Percentiles rank a stretch among this genome's conserved stretches.
These are phyloP conservation scores for Neospora caninum DNA, from an alignment of 169 alveolate species.

Conservation along the genomic window DNA sequence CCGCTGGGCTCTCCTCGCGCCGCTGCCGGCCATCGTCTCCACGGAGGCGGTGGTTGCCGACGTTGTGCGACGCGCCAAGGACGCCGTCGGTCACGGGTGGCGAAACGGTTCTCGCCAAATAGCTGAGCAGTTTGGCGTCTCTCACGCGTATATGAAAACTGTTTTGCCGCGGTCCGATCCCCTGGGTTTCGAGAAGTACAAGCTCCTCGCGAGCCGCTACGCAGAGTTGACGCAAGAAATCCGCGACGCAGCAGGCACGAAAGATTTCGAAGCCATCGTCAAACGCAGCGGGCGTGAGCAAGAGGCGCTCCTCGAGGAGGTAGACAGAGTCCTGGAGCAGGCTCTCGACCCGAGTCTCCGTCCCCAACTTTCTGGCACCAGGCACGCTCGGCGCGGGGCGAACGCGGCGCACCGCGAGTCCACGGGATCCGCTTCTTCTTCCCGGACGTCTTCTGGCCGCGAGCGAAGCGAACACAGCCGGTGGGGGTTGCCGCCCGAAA, in stretches of 20 bases:
- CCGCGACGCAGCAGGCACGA: background rate
- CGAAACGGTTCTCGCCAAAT: background rate
- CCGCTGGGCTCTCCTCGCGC: background rate
- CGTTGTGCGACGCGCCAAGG: background rate
- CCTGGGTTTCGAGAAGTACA: background rate
- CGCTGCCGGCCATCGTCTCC: background rate
- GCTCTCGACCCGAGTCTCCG: background rate
- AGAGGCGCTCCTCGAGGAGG: background rate
- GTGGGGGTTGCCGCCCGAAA: background rate
- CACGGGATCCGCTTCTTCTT: background rate
- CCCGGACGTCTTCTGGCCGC: background rate
- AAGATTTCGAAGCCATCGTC: background rate
- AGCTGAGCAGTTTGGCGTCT: background rate
- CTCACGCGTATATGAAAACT: background rate
- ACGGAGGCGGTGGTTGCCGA: background rate
- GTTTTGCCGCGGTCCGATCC: background rate
- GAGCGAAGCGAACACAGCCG: background rate
- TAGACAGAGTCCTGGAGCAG: background rate
- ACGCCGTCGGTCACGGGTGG: background rate
- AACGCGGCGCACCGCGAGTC: background rate
- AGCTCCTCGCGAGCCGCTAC: background rate
- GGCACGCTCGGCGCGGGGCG: background rate
- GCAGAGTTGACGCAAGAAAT: background rate
- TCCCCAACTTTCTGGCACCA: background rate
- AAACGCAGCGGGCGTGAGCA: background rate